A percentile compares a stretch with the other conserved stretches of the same genome.
phyloP scores from a whole-genome alignment of 176 grass and related monocot species.

The Aegilops speltoides region DNA sequence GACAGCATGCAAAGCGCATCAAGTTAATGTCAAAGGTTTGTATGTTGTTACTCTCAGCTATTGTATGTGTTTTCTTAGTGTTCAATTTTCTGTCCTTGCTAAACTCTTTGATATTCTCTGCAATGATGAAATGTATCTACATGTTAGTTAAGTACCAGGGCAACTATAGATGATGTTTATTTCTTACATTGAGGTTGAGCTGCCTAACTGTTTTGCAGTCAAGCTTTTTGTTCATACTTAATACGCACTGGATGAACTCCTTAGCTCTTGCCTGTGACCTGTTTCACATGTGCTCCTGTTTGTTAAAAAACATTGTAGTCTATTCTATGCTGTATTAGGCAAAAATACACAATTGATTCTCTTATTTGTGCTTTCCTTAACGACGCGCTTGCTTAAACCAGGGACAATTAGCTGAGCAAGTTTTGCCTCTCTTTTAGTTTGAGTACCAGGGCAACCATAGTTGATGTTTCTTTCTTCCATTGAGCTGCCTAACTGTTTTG shows the following conservation, averaged over 20 bases:
- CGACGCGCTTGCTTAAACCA: not conserved
- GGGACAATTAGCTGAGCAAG: not conserved
- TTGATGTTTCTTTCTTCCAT: not conserved
- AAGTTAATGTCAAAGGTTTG: slow-evolving; percentile 97
- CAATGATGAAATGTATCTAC: not conserved
- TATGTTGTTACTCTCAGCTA: not conserved
- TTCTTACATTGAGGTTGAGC: not conserved
- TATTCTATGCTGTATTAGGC: not conserved
- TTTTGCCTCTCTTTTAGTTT: not conserved
- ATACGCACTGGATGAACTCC: not conserved
- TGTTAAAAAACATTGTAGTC: not conserved
- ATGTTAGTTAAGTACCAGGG: not conserved
- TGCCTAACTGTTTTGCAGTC: not conserved
- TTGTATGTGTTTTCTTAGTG: not conserved
- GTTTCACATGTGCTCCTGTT: not conserved
- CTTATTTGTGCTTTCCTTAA: not conserved
- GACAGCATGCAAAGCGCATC: slow-evolving; percentile 69
- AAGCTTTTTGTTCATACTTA: not conserved
- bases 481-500: not conserved
- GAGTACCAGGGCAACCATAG: not conserved
- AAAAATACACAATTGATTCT: not conserved
- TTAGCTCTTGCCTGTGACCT: not conserved
- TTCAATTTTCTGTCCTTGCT: not conserved
- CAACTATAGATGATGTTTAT: not conserved
- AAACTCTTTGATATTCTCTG: not conserved